Evolutionary conservation across 371 early-diverging fungal species (phyloP).

Genomic region (Mortierella sp.): DNA sequence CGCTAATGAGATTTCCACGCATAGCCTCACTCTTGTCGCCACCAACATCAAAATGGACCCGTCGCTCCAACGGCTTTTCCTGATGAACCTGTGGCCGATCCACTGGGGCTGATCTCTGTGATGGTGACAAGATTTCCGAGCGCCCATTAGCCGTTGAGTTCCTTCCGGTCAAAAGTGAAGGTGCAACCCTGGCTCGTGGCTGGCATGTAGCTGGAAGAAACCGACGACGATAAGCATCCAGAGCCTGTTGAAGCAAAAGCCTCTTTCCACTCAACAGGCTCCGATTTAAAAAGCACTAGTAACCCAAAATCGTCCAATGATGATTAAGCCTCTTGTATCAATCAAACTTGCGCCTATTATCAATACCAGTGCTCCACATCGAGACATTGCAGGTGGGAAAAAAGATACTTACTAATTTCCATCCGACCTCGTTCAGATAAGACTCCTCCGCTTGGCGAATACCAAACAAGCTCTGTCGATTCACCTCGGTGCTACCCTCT

Average conservation of each 20-base stretch:
- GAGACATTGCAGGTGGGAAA: neutral
- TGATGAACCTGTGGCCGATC: neutral
- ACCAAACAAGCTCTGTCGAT: slow-evolving; percentile 19
- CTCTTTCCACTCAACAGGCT: slow-evolving; percentile 22
- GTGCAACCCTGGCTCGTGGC: slow-evolving; percentile 32
- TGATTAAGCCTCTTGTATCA: no score
- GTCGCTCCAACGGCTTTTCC: neutral
- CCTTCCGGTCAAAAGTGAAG: slow-evolving; percentile 16
- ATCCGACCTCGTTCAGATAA: slow-evolving; percentile 45
- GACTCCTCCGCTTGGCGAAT: slow-evolving; percentile 42
- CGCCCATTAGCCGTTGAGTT: slow-evolving; percentile 3
- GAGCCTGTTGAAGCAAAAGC: slow-evolving; percentile 38
- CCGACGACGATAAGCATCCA: slow-evolving; percentile 43
- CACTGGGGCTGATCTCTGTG: neutral
- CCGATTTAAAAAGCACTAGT: slow-evolving; percentile 30
- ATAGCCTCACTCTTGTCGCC: neutral
- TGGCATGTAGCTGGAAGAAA: slow-evolving; percentile 42
- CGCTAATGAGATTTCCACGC: neutral
- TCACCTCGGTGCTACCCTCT: neutral
- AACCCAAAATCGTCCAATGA: neutral
- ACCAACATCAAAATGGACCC: no score
- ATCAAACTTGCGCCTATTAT: no score
- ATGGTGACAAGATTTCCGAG: no score
- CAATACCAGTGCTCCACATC: no score
- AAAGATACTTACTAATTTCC: slow-evolving; percentile 36